A percentile compares a stretch with the other conserved stretches of the same genome.
phyloP scores from a whole-genome alignment of 2,329 filamentous ascomycete species.

The Cladorrhinum sp. region DNA sequence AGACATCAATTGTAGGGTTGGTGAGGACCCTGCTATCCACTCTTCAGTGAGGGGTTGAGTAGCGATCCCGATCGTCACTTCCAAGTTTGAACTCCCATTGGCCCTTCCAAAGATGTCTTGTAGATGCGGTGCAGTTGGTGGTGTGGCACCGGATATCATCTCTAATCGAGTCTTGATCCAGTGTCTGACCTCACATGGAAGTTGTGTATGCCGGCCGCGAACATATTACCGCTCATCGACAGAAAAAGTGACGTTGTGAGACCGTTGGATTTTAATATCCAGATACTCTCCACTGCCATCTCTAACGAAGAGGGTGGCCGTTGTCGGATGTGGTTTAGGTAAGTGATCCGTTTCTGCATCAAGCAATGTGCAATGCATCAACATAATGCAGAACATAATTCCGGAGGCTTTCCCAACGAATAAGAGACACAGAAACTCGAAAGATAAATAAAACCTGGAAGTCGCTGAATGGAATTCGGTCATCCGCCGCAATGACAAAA shows the following conservation, averaged over 20 bases:
- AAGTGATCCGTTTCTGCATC: no score
- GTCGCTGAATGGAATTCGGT: background rate
- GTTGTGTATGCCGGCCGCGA: no score
- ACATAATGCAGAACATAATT: no score
- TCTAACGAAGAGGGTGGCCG: background rate
- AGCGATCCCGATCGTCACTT: background rate
- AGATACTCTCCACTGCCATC: background rate
- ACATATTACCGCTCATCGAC: background rate
- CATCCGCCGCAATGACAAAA: background rate
- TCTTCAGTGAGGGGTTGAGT: constrained; percentile 1
- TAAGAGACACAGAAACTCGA: background rate
- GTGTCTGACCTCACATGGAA: no score
- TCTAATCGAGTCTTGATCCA: no score
- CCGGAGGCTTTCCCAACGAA: background rate
- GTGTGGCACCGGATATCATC: background rate
- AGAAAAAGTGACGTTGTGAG: background rate
- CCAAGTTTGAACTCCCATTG: background rate
- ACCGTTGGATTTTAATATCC: background rate
- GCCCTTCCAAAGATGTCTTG: background rate
- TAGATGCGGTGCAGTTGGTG: background rate
- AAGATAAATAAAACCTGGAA: background rate
- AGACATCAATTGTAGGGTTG: background rate
- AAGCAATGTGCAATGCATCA: no score
- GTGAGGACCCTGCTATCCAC: background rate
- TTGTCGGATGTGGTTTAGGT: background rate